phyloP scores from a whole-genome alignment of 306 rosid species.

The Sophora flavescens region DNA sequence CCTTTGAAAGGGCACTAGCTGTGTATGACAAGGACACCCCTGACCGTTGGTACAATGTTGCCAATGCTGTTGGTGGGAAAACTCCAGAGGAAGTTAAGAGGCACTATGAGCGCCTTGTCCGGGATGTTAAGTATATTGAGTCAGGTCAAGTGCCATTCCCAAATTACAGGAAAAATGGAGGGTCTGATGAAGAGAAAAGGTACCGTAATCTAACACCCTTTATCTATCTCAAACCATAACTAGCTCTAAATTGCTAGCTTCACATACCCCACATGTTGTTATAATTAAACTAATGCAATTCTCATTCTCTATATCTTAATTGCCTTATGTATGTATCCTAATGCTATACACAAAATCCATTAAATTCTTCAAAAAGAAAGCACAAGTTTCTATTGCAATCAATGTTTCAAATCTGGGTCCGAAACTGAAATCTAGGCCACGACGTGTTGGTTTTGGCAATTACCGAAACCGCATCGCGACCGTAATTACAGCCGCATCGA shows the following conservation, averaged over 20 bases:
- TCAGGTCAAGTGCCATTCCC: conserved; percentile 88
- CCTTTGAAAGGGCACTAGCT: conserved; percentile 93
- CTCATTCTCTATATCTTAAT: background rate
- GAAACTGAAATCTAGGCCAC: too few species aligned
- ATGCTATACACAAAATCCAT: background rate
- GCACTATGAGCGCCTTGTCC: conserved; percentile 80
- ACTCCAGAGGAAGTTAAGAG: conserved; percentile 85
- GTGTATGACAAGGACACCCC: conserved; percentile 90
- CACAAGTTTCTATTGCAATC: too few species aligned
- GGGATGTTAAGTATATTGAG: conserved; percentile 81
- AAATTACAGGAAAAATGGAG: conserved; percentile 61
- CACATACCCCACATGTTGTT: background rate
- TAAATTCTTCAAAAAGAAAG: too few species aligned
- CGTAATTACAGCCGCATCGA: too few species aligned
- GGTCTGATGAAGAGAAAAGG: conserved; percentile 68
- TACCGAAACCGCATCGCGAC: too few species aligned
- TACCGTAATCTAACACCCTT: conserved; percentile 31
- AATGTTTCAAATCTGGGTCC: too few species aligned
- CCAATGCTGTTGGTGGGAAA: conserved; percentile 87
- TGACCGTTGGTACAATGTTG: conserved; percentile 92
- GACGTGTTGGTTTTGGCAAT: too few species aligned
- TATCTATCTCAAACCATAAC: background rate
- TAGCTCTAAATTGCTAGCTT: background rate
- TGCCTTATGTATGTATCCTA: background rate
- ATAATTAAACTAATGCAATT: background rate